Percentiles rank a stretch among this genome's conserved stretches.
These are phyloP conservation scores for Centella asiatica DNA, from an alignment of 129 eudicot species.

Conservation along the genomic window DNA sequence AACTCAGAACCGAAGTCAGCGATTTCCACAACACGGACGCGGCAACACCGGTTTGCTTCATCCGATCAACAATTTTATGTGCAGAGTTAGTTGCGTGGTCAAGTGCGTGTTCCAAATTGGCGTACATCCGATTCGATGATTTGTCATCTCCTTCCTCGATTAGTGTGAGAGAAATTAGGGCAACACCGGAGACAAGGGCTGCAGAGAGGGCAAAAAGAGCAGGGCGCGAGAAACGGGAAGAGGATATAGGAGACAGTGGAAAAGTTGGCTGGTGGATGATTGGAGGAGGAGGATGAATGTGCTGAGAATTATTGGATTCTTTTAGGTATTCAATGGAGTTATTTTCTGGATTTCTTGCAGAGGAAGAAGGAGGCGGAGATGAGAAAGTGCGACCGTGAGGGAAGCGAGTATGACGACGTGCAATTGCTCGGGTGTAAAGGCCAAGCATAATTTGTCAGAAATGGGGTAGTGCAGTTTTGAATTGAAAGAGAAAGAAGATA, in stretches of 20 bases:
- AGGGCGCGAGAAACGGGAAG: constrained; percentile 19
- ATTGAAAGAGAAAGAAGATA: no score
- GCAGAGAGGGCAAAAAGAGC: constrained; percentile 35
- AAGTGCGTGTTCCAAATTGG: constrained; percentile 33
- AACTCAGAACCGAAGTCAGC: constrained; percentile 63
- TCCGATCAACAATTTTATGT: constrained; percentile 29
- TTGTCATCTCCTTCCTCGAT: background rate
- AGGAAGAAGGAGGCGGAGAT: constrained; percentile 19
- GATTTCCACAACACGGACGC: constrained; percentile 87
- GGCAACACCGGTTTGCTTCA: constrained; percentile 65
- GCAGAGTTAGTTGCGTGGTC: constrained; percentile 45
- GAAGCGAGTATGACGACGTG: background rate
- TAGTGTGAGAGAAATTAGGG: constrained; percentile 3
- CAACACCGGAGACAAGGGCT: constrained; percentile 35
- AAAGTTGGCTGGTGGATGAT: constrained; percentile 14
- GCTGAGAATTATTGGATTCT: constrained; percentile 20
- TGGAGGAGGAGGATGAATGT: constrained; percentile 21
- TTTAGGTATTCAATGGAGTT: constrained; percentile 13
- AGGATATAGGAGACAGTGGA: constrained; percentile 5
- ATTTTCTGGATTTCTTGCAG: constrained; percentile 8
- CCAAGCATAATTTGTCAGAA: constrained; percentile 17
- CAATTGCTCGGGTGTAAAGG: background rate
- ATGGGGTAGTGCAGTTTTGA: no score
- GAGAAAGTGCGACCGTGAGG: constrained; percentile 24
- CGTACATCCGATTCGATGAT: constrained; percentile 3